Evolutionary conservation across 768 basidiomycete species (phyloP).

Genomic region (Hypholoma fasciculare): DNA sequence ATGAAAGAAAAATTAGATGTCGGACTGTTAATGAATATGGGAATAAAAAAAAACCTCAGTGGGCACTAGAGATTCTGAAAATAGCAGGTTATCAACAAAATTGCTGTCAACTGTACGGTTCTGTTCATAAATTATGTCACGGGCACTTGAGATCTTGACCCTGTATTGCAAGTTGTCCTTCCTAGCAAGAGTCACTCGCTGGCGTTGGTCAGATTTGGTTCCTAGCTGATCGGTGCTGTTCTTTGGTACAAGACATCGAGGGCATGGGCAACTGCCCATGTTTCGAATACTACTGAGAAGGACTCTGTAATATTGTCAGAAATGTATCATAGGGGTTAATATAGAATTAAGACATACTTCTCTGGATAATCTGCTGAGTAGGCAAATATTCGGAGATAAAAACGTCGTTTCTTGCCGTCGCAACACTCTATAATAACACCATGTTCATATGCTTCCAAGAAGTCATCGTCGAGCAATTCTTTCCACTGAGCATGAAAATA

Average conservation of each 20-base stretch:
- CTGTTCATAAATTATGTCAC: too few species aligned
- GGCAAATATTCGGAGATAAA: constrained; percentile 31
- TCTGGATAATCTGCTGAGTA: constrained; percentile 39
- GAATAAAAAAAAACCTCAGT: too few species aligned
- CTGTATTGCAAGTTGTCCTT: too few species aligned
- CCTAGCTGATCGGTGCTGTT: constrained; percentile 28
- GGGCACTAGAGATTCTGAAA: too few species aligned
- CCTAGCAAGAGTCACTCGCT: too few species aligned
- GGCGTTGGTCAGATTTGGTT: too few species aligned
- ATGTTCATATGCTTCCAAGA: constrained; percentile 22
- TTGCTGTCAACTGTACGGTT: too few species aligned
- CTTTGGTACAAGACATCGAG: constrained; percentile 25
- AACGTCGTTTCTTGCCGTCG: constrained; percentile 28
- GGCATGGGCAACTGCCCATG: constrained; percentile 24
- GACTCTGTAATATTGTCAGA: neutral
- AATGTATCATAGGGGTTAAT: constrained; percentile 24
- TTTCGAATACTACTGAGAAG: constrained; percentile 1
- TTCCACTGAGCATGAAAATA: constrained; percentile 29
- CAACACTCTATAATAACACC: constrained; percentile 30
- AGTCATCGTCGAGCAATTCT: constrained; percentile 16
- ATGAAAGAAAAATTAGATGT: neutral
- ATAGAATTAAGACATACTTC: constrained; percentile 29
- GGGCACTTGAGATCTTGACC: too few species aligned
- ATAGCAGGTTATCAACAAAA: too few species aligned
- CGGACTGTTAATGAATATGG: too few species aligned